Evolutionary conservation across 106 monocot species (phyloP).

Genomic region (Dioscorea dumetorum): DNA sequence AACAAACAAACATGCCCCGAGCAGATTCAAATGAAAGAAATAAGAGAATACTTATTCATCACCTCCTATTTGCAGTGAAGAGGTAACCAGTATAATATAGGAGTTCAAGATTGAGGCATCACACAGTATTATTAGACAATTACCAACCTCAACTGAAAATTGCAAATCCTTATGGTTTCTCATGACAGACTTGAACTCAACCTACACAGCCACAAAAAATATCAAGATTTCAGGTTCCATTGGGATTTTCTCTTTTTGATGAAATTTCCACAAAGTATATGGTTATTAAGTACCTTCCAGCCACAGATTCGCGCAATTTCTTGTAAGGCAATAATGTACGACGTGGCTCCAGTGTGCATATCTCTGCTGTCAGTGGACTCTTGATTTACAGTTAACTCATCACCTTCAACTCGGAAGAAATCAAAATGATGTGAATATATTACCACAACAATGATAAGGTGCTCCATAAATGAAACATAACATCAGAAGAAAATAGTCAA

Average conservation of each 20-base stretch:
- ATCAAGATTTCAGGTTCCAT: no score
- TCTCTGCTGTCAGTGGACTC: background rate
- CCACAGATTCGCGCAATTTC: background rate
- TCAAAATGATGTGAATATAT: no score
- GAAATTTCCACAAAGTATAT: no score
- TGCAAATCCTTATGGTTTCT: constrained; percentile 1
- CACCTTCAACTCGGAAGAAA: background rate
- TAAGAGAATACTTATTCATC: background rate
- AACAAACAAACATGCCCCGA: no score
- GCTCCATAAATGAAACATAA: no score
- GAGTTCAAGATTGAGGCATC: background rate
- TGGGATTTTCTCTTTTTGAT: no score
- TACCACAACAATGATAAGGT: no score
- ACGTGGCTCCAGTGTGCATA: background rate
- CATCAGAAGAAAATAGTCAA: no score
- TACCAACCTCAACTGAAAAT: constrained; percentile 2
- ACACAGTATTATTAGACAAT: background rate
- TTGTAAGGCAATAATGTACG: background rate
- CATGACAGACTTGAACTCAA: background rate
- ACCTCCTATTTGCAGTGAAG: no score
- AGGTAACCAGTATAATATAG: no score
- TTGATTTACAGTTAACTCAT: background rate
- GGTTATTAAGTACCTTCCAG: background rate
- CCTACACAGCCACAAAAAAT: background rate
- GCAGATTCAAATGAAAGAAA: background rate